Conservation (phyloP, 2,329 filamentous ascomycete species). For the Dactylellina sp. region DNA sequence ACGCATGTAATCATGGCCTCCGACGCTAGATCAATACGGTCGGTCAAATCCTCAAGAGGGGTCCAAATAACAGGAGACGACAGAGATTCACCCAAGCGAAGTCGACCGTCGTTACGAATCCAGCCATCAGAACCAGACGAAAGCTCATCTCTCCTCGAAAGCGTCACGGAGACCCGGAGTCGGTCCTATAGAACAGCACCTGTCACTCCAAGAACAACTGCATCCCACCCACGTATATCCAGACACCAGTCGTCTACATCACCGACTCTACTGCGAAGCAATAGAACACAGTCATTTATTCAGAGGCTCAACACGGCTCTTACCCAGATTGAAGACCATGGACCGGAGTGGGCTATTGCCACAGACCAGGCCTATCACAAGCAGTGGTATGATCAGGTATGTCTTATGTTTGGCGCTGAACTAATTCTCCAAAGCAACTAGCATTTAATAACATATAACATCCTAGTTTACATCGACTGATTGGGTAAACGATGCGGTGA, state of each 20-base stretch:
- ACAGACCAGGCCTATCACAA: constrained; percentile 77
- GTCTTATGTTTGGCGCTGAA: constrained; percentile 20
- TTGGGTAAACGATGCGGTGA: constrained; percentile 98
- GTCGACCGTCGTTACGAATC: constrained; percentile 54
- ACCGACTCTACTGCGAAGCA: constrained; percentile 64
- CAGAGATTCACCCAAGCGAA: constrained; percentile 15
- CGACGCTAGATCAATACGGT: constrained; percentile 42
- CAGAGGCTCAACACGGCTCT: constrained; percentile 74
- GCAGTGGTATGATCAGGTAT: constrained; percentile 86
- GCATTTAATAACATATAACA: no score
- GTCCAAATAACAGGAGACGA: constrained; percentile 42
- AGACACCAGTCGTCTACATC: constrained; percentile 61
- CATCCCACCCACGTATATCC: constrained; percentile 61
- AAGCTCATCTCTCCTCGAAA: constrained; percentile 66
- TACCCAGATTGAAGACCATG: constrained; percentile 67
- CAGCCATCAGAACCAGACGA: constrained; percentile 64
- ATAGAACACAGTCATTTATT: constrained; percentile 67
- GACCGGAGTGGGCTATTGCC: constrained; percentile 66
- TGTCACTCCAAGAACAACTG: constrained; percentile 63
- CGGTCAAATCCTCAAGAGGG: constrained; percentile 25
- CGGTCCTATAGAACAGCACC: constrained; percentile 65
- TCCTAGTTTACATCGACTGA: constrained; percentile 65
- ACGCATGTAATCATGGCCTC: constrained; percentile 38
- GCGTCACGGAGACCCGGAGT: constrained; percentile 58
- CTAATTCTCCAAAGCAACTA: no score